A percentile compares a stretch with the other conserved stretches of the same genome.
phyloP scores from a whole-genome alignment of 441 rosid species.

The Eutrema salsugineum region DNA sequence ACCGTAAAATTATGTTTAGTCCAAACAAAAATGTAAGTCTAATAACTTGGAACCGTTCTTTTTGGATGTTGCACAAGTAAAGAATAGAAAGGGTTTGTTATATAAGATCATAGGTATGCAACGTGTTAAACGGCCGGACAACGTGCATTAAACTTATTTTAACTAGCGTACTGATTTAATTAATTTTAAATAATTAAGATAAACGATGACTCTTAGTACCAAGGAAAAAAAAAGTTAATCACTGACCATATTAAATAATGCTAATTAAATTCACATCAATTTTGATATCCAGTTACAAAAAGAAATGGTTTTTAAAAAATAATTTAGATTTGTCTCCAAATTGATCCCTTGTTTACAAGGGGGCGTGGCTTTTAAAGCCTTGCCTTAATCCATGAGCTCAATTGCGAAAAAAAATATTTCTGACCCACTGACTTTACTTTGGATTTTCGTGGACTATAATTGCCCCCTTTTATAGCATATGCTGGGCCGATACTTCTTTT shows the following conservation, averaged over 20 bases:
- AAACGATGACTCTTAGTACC: slow-evolving; percentile 6
- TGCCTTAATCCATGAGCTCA: slow-evolving; percentile 1
- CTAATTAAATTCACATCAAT: background rate
- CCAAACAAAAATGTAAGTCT: background rate
- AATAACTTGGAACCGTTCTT: background rate
- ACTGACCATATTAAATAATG: background rate
- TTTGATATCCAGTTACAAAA: too few relatives aligned
- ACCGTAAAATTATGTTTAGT: background rate
- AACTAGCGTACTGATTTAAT: background rate
- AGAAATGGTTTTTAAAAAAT: too few relatives aligned
- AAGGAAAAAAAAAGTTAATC: background rate
- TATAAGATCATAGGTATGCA: slow-evolving; percentile 3
- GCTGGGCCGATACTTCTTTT: slow-evolving; percentile 1
- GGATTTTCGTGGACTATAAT: background rate
- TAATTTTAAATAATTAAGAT: background rate
- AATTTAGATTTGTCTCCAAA: background rate
- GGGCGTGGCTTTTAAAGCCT: background rate
- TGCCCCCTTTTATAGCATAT: background rate
- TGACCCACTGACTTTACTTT: background rate
- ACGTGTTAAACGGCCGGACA: slow-evolving; percentile 26
- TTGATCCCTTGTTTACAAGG: background rate
- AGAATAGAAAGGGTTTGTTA: background rate
- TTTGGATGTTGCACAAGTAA: background rate
- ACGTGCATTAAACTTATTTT: slow-evolving; percentile 21
- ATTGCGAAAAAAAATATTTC: background rate